Conservation (phyloP, 208 protist genomes). For the Leishmania turanica region DNA sequence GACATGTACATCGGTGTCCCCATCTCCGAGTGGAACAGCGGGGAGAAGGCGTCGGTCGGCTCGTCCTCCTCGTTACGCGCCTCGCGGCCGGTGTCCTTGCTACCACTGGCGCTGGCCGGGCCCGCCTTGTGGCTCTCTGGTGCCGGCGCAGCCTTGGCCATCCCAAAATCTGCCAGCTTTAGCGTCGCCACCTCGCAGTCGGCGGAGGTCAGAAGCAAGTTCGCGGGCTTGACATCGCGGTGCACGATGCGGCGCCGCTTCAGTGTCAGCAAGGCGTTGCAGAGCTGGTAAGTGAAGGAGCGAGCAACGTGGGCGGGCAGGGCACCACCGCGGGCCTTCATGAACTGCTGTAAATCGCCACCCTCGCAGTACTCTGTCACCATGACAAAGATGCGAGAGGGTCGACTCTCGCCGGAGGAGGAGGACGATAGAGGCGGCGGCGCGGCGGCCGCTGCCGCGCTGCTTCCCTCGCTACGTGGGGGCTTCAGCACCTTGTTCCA, state of each 20-base stretch:
- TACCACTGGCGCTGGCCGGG: background rate
- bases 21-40: conserved; percentile 61
- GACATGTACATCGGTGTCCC: conserved; percentile 78
- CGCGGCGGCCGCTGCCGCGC: background rate
- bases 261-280: conserved; percentile 53
- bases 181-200: conserved; percentile 60
- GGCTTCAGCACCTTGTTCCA: conserved; percentile 35
- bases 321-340: conserved; percentile 25
- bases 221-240: conserved; percentile 91
- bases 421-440: conserved; percentile 1
- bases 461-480: background rate
- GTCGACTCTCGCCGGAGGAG: conserved; percentile 7
- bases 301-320: conserved; percentile 36
- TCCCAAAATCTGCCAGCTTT: conserved; percentile 74
- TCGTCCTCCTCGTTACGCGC: conserved; percentile 2
- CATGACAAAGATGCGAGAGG: conserved; percentile 34
- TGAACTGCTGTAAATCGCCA: conserved; percentile 51
- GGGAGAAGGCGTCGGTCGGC: conserved; percentile 2
- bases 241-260: conserved; percentile 67
- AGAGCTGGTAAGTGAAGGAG: conserved; percentile 65
- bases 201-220: conserved; percentile 66
- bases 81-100: background rate
- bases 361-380: conserved; percentile 72
- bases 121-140: background rate
- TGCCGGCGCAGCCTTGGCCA: conserved; percentile 42